Conservation (phyloP, 192 early-diverging fungal species). For the Obelidium mucronatum region DNA sequence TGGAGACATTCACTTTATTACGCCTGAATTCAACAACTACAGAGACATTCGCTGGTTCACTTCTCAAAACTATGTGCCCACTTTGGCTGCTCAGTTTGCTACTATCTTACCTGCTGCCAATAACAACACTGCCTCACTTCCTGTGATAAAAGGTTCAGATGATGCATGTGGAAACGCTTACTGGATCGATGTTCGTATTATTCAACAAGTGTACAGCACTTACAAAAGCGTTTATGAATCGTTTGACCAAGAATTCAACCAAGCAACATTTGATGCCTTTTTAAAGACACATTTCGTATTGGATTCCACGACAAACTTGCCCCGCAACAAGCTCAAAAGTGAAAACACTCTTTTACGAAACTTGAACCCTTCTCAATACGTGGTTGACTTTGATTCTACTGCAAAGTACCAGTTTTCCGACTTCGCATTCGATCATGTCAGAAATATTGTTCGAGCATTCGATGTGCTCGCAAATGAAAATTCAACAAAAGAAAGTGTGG, state of each 20-base stretch:
- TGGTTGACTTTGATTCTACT: constrained; percentile 10
- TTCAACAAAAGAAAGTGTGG: neutral
- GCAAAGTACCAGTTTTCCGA: constrained; percentile 17
- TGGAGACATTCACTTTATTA: neutral
- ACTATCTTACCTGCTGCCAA: neutral
- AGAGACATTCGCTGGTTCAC: constrained; percentile 29
- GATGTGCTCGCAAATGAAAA: neutral
- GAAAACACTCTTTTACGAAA: constrained; percentile 12
- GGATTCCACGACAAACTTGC: neutral
- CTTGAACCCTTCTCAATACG: neutral
- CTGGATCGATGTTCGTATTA: constrained; percentile 22
- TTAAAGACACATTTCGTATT: constrained; percentile 3
- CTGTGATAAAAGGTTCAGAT: constrained; percentile 3
- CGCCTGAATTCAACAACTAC: constrained; percentile 20
- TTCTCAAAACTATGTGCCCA: constrained; percentile 17
- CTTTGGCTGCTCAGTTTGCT: constrained; percentile 16
- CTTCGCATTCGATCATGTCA: constrained; percentile 30
- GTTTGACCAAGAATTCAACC: constrained; percentile 1
- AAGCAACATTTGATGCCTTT: neutral
- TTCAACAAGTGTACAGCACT: neutral
- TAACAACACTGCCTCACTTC: neutral
- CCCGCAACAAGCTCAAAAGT: constrained; percentile 18
- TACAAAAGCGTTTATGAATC: constrained; percentile 3
- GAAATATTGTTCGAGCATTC: constrained; percentile 15
- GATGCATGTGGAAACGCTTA: constrained; percentile 35